Evolutionary conservation across 73 alveolate species (phyloP).

Genomic region (Tetrahymena borealis): DNA sequence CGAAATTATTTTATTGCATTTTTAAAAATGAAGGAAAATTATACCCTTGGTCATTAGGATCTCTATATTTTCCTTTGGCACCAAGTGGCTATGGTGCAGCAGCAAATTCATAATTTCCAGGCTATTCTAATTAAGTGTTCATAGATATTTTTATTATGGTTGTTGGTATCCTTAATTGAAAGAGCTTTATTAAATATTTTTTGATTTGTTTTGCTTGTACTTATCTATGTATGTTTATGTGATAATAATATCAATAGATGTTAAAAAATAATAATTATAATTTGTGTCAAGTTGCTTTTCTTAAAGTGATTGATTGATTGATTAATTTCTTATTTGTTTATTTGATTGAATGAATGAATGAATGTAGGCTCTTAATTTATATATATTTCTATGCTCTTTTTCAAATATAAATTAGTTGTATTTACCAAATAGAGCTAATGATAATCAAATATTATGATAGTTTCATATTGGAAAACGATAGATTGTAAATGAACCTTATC

Average conservation of each 20-base stretch:
- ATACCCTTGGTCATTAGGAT: background rate
- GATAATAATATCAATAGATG: background rate
- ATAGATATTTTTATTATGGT: background rate
- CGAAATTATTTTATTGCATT: background rate
- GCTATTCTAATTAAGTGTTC: constrained; percentile 1
- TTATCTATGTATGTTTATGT: background rate
- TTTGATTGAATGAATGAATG: too few relatives aligned
- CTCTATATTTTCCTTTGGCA: background rate
- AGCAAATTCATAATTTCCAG: background rate
- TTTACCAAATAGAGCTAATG: too few relatives aligned
- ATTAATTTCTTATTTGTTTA: too few relatives aligned
- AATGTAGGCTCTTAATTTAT: too few relatives aligned
- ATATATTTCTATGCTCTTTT: too few relatives aligned
- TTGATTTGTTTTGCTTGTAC: background rate
- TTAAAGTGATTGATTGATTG: too few relatives aligned
- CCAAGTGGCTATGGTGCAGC: background rate
- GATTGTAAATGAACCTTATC: too few relatives aligned
- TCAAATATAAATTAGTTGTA: too few relatives aligned
- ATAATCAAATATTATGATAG: too few relatives aligned
- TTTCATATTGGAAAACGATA: too few relatives aligned
- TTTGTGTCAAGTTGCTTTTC: background rate
- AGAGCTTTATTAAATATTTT: background rate
- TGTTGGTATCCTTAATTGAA: background rate
- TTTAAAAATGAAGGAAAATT: background rate
- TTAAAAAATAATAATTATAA: background rate